Evolutionary conservation across 306 rosid species (phyloP).

Genomic region (Pachyrhizus erosus): DNA sequence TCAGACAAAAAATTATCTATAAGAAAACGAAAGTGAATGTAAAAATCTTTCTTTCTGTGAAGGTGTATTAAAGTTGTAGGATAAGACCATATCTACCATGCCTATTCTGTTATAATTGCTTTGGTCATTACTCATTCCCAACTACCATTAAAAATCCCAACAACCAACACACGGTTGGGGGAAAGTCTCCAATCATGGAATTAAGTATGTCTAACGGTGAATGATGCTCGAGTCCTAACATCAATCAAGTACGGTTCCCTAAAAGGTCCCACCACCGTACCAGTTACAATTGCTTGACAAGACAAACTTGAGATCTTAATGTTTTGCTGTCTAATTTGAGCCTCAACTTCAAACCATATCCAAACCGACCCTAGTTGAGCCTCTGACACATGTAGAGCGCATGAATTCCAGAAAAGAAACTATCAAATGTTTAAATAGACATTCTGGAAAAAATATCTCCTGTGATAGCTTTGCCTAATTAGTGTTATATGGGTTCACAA

Average conservation of each 20-base stretch:
- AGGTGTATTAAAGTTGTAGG: slow-evolving; percentile 18
- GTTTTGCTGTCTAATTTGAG: background rate
- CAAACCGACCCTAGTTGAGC: slow-evolving; percentile 1
- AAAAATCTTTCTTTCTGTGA: background rate
- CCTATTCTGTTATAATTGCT: background rate
- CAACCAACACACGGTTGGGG: slow-evolving; percentile 22
- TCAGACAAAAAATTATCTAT: background rate
- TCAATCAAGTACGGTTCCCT: background rate
- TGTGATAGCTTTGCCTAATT: slow-evolving; percentile 2
- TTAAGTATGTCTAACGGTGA: slow-evolving; percentile 43
- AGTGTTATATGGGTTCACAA: slow-evolving; percentile 4
- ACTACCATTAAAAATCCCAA: slow-evolving; percentile 31
- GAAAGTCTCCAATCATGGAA: background rate
- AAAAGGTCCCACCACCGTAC: slow-evolving; percentile 36
- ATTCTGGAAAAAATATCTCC: too few species aligned
- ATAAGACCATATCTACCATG: slow-evolving; percentile 23
- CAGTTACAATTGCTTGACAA: slow-evolving; percentile 13
- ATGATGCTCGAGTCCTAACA: background rate
- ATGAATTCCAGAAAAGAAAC: background rate
- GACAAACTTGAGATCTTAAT: slow-evolving; percentile 8
- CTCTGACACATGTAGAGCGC: background rate
- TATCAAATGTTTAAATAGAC: background rate
- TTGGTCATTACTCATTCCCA: slow-evolving; percentile 12
- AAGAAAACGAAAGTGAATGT: background rate
- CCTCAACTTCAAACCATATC: background rate